These are phyloP conservation scores for Euclidium syriacum DNA, from an alignment of 345 rosid species.

Conservation along the genomic window DNA sequence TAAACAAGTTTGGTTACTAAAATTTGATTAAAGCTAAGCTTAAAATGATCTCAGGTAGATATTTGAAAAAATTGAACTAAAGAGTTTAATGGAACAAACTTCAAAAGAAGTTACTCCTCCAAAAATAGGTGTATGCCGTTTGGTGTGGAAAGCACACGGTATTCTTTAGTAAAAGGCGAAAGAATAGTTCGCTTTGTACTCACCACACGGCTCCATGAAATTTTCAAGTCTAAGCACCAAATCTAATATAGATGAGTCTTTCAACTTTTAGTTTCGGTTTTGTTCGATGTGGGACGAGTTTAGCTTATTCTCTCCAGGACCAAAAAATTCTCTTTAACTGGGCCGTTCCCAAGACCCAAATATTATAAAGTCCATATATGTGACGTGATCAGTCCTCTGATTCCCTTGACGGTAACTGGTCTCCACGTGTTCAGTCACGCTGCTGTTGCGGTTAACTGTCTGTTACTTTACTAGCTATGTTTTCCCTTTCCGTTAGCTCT, in stretches of 20 bases:
- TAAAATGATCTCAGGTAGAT: no score
- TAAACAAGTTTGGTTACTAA: no score
- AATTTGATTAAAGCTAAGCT: no score
- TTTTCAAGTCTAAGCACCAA: accelerated
- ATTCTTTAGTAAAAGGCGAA: conserved; percentile 65
- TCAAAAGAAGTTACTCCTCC: not conserved
- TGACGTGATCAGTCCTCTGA: no score
- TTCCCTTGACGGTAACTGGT: no score
- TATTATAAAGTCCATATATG: no score
- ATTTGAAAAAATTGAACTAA: not conserved
- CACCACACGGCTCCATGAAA: conserved; percentile 25
- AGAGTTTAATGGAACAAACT: not conserved
- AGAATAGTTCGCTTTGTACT: conserved; percentile 46
- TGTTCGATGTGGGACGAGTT: conserved; percentile 12
- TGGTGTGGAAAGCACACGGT: conserved; percentile 28
- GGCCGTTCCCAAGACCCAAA: no score
- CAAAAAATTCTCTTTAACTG: no score
- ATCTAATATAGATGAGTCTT: not conserved
- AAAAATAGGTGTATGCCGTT: conserved; percentile 25
- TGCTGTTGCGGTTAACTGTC: no score
- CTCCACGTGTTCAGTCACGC: no score
- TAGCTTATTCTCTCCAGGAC: not conserved
- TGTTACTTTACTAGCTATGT: no score
- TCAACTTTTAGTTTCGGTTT: not conserved
- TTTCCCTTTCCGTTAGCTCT: no score